Evolutionary conservation across 108 stramenopile species (phyloP), one percentile per base, ranked within the genome.

Genomic region (Fragilaria crotonensis): DNA sequence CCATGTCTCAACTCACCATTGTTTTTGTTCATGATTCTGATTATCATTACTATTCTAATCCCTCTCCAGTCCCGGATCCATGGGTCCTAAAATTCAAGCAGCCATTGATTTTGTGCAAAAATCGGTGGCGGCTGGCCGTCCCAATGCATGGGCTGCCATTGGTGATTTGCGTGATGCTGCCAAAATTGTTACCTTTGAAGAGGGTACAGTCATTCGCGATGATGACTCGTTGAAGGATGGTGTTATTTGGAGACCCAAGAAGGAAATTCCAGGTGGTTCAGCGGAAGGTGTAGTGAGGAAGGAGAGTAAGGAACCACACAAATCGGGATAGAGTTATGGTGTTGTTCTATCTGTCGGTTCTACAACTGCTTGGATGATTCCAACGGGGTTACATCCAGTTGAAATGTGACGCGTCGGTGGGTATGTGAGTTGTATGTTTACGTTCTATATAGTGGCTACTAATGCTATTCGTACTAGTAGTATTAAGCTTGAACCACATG

Each of bases 21-120:
- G 14, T 52, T 17, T 21, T 44, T 21, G n/a, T 23, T 52, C 22
- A 19, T 52, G 0, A 20, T 21, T 52, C 51, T 23, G n/a, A 18
- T 23, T 0, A 21, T 52, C 21, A 22, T 22, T 23, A 20, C 21
- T 52, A 20, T 23, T 23, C 17, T 0, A 49, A 22, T 75, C 62
- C 56, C 73, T 68, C 49, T 67, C 14, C 14, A 41, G 36, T 52
- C 74, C 75, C n/a, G 78, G 75, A 0, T 66, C 63, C 20, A 89
- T 89, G 88, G 88, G 84, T 26, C 88, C 88, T 7, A 89, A 89
- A 66, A 78, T 89, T 47, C 58, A 79, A 45, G 88, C 88, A 2
- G 84, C 81, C 17, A 81, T 89, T 52, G 76, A 81, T 32, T 89
- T 89, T 68, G 88, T 89, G 1, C 53, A 67, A 27, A 59, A 79